Evolutionary conservation across 1,284 basidiomycete genomes (phyloP), one percentile per base, ranked within the genome.

Genomic region (Ganoderma boninense): DNA sequence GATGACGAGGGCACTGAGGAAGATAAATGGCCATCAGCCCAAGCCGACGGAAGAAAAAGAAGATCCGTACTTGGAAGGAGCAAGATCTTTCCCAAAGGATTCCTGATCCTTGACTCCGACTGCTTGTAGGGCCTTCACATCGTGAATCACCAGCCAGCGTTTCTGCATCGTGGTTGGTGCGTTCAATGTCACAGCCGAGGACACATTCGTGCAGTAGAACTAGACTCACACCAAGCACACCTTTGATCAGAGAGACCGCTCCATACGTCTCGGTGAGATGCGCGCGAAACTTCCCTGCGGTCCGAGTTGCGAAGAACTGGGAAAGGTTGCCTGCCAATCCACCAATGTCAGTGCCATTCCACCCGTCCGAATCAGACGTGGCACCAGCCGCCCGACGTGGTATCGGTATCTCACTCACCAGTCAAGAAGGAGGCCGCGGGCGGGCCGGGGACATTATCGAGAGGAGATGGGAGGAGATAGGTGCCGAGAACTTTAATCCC

Each of bases 21-120:
- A 14, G 5, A 11, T 11, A 32, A 5, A 16, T 2, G 8, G 11
- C 26, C 26, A 11, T 52, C 49, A 26, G 13, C 32, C 4, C 46
- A 20, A 59, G 42, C 26, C n/a, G 18, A 26, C 11, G 0, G 10
- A 52, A 23, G 10, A 0, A 8, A 26, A 52, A 11, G 23, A 52
- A 26, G 3, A 23, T 26, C 23, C 66, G 46, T 8, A 72, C 71
- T 67, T 43, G 4, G 66, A 38, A 10, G 60, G 64, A 4, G 35
- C 0, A 44, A 11, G 18, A n/a, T 44, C 32, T 69, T 72, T 26
- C 68, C 64, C 4, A 46, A 64, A 72, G 4, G 44, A 14, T 20
- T 73, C 71, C 0, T 73, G 79, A 73, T 79, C 84, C 76, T 85
- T 84, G 65, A 84, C 77, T 8, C 84, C 38, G 32, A 85, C 79